A percentile compares a stretch with the other conserved stretches of the same genome.
phyloP scores from a whole-genome alignment of 345 rosid genomes.

The Gossypium longicalyx region DNA sequence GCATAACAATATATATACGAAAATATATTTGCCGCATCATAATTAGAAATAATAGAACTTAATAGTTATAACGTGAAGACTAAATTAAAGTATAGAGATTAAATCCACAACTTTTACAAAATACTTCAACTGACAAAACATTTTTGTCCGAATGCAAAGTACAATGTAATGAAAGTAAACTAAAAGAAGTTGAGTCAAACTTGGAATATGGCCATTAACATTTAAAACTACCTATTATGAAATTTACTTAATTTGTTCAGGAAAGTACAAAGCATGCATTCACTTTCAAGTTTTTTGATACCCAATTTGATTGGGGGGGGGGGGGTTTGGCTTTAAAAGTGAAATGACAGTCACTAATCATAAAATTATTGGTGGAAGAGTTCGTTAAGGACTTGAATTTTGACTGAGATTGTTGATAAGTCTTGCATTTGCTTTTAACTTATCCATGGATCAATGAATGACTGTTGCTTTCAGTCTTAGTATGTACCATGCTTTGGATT shows the following conservation, averaged over 20 bases:
- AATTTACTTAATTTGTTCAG: not conserved
- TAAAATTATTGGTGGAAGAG: not conserved
- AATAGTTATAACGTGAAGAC: too few species aligned
- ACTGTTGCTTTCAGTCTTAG: not conserved
- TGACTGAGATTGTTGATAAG: slow-evolving; percentile 1
- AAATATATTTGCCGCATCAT: too few species aligned
- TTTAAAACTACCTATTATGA: not conserved
- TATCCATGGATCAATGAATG: not conserved
- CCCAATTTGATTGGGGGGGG: not conserved
- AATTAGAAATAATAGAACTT: too few species aligned
- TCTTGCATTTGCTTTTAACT: not conserved
- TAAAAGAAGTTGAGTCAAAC: not conserved
- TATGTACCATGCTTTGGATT: not conserved
- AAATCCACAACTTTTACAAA: accelerated
- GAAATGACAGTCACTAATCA: not conserved
- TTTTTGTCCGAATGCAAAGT: not conserved
- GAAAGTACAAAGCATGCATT: not conserved
- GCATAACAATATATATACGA: too few species aligned
- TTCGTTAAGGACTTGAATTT: slow-evolving; percentile 7
- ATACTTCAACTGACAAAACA: too few species aligned
- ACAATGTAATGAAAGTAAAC: not conserved
- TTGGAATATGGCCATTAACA: not conserved
- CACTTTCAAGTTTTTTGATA: not conserved
- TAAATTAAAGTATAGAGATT: too few species aligned
- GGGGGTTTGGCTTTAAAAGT: not conserved